Evolutionary conservation across 2,329 filamentous ascomycete genomes (phyloP), one percentile per base, ranked within the genome.

Genomic region (Fragosphaeria purpurea): DNA sequence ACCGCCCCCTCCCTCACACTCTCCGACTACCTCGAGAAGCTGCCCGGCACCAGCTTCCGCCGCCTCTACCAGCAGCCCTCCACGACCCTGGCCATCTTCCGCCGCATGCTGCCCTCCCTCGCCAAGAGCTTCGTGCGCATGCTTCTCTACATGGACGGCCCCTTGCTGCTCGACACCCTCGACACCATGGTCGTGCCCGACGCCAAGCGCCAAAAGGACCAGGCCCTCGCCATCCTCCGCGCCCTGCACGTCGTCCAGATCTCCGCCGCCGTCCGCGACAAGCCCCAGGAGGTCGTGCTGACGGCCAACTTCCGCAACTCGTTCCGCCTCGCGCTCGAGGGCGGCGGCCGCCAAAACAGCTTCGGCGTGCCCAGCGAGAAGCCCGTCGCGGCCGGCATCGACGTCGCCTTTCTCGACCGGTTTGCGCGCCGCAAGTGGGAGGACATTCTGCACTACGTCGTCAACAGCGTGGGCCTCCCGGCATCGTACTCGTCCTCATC

Each of bases 71-170:
- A 90, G 70, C 90, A 96, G 73, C 93, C 93, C 34, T 95, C 91
- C 41, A 95, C 93, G 1, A 86, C 90, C 39, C 82, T 98, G 58
- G 93, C 93, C 58, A 90, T 98, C 62, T 97, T 97, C 67, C 82
- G 93, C 59, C 90, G 93, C 70, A 96, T 98, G 89, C 79, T 98
- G 52, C 88, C 93, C 52, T 86, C 94, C 63, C 71, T 97, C 55
- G 91, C 93, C 59, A 97, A 98, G 75, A 88, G 83, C 12, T 85
- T 98, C 62, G 91, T 98, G 54, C 95, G 96, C 85, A 86, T 87
- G 40, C 82, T 98, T 61, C 81, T 98, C 4, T 98, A 95, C 70
- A 85, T 94, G 72, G 86, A 88, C 41, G 75, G 79, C 9, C 87
- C 93, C 0, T 79, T 97, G 56, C 78, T 81, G 2, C 77, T 88